Conservation (phyloP, 176 grass and related monocot species). For the Oryza coarctata region DNA sequence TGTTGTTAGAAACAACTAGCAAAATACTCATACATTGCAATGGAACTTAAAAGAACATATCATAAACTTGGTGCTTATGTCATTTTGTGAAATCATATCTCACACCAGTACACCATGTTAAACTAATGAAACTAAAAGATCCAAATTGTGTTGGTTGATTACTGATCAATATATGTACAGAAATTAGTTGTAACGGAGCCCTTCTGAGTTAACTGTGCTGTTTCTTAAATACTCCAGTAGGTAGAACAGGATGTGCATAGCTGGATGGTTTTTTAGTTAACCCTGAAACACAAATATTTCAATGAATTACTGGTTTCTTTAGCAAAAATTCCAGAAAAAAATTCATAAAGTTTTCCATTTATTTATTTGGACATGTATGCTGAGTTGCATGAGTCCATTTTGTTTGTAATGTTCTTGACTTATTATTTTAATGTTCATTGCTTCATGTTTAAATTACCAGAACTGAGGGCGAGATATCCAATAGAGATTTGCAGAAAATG, state of each 20-base stretch:
- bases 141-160: slow-evolving; percentile 6
- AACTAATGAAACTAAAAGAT: slow-evolving; percentile 19
- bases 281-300: not conserved
- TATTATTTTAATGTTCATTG: not conserved
- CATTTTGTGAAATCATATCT: slow-evolving; percentile 20
- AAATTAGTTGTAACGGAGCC: not conserved
- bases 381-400: not conserved
- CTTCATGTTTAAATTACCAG: slow-evolving; percentile 39
- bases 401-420: slow-evolving; percentile 9
- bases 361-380: not conserved
- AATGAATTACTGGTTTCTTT: not conserved
- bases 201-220: not conserved
- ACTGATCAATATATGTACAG: not conserved
- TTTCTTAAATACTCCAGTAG: not conserved
- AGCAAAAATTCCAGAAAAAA: not conserved
- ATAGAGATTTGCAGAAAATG: slow-evolving; percentile 92
- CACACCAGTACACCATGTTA: not conserved
- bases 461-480: slow-evolving; percentile 72
- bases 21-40: not conserved
- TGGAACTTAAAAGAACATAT: no score
- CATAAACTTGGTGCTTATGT: slow-evolving; percentile 4
- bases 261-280: slow-evolving; percentile 1
- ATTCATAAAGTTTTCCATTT: not conserved
- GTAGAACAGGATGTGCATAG: slow-evolving; percentile 7
- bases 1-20: not conserved